Evolutionary conservation across 192 early-diverging fungal genomes (phyloP).

Genomic region (Helicostylum pulchrum): DNA sequence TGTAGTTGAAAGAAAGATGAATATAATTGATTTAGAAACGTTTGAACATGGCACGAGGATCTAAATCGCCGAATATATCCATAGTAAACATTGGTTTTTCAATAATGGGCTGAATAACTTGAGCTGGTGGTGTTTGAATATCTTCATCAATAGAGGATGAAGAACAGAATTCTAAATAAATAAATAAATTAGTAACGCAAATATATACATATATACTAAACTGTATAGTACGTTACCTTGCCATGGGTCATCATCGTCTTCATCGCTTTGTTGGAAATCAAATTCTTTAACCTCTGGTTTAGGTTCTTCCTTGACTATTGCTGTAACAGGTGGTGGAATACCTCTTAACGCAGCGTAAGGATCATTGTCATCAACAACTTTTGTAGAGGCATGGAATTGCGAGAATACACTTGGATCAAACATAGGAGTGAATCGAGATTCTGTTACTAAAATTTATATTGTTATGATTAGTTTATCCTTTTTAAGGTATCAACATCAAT

Average conservation of each 20-base stretch:
- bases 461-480: not conserved
- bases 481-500: not conserved
- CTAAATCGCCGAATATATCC: conserved; percentile 5
- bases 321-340: not conserved
- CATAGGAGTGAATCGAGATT: not conserved
- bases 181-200: not conserved
- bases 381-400: conserved; percentile 1
- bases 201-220: not conserved
- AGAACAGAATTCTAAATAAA: conserved; percentile 11
- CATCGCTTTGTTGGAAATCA: conserved; percentile 3
- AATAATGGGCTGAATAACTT: not conserved
- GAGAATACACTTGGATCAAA: conserved; percentile 9
- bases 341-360: conserved; percentile 13
- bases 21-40: conserved; percentile 1
- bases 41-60: conserved; percentile 1
- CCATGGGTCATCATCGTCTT: conserved; percentile 5
- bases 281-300: not conserved
- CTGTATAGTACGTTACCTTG: not conserved
- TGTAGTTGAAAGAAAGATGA: not conserved
- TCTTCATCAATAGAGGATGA: conserved; percentile 16
- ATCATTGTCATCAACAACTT: not conserved
- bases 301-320: not conserved
- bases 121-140: not conserved
- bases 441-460: conserved; percentile 6
- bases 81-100: not conserved